phyloP scores from a whole-genome alignment of 2,329 filamentous ascomycete genomes.

The Anthostomella pinea region DNA sequence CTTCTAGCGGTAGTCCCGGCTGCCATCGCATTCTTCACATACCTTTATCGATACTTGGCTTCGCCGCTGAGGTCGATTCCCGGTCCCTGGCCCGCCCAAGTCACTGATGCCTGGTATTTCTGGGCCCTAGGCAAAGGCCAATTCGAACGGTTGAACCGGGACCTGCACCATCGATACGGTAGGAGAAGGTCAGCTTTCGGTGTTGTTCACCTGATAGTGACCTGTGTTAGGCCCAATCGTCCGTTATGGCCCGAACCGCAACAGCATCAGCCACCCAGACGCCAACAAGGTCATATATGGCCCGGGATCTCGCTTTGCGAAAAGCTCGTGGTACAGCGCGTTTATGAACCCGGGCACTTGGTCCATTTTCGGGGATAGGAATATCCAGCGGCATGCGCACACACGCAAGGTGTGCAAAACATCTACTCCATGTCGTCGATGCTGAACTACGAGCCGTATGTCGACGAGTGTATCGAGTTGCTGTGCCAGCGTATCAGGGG shows the following conservation, averaged over 20 bases:
- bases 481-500: conserved; percentile 26
- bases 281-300: conserved; percentile 42
- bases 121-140: conserved; percentile 21
- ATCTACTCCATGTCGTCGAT: conserved; percentile 31
- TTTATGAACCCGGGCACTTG: conserved; percentile 19
- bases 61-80: conserved; percentile 26
- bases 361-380: conserved; percentile 29
- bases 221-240: conserved; percentile 34
- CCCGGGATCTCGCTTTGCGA: conserved; percentile 30
- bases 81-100: conserved; percentile 27
- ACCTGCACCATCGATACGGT: conserved; percentile 32
- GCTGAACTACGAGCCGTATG: conserved; percentile 31
- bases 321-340: conserved; percentile 30
- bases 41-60: background rate
- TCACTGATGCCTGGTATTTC: conserved; percentile 31
- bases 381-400: conserved; percentile 22
- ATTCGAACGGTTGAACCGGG: conserved; percentile 28
- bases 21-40: background rate
- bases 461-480: conserved; percentile 30
- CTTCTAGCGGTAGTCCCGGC: background rate
- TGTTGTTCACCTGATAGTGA: background rate
- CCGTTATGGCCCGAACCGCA: conserved; percentile 45
- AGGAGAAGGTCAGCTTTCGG: background rate
- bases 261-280: conserved; percentile 40
- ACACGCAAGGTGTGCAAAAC: conserved; percentile 27